A percentile compares a stretch with the other conserved stretches of the same genome.
These are phyloP conservation scores for Lathyrus oleraceus DNA, from an alignment of 306 rosid species.

Conservation along the genomic window DNA sequence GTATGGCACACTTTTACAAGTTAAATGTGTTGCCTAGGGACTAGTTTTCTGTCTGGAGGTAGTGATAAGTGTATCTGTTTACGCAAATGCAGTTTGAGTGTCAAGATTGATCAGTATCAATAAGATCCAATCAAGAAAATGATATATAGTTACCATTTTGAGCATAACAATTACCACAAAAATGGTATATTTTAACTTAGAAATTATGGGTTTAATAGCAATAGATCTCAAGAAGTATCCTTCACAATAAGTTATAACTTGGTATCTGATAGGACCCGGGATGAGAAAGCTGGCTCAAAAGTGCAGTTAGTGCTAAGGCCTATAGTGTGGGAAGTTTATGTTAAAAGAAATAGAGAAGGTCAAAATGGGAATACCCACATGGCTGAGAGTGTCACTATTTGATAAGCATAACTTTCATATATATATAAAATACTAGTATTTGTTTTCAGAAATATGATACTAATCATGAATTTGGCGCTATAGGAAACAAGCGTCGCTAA, in stretches of 20 bases:
- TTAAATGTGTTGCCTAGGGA: background rate
- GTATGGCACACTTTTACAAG: background rate
- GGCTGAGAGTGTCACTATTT: no score
- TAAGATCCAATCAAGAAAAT: background rate
- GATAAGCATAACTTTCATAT: no score
- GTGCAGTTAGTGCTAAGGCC: no score
- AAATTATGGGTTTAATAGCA: background rate
- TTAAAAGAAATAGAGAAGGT: no score
- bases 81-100: background rate
- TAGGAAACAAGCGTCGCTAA: constrained; percentile 70
- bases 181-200: constrained; percentile 10
- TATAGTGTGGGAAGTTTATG: no score
- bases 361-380: no score
- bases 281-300: no score
- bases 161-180: background rate
- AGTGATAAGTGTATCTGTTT: no score
- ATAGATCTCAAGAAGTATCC: background rate
- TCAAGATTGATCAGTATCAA: background rate
- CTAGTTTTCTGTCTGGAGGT: background rate
- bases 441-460: constrained; percentile 11
- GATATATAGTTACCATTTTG: background rate
- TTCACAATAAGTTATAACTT: no score
- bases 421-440: background rate
- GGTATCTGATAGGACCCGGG: no score
- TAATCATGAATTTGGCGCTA: constrained; percentile 26